Conservation (phyloP, 2,329 filamentous ascomycete species). For the Arachnopeziza araneosa region DNA sequence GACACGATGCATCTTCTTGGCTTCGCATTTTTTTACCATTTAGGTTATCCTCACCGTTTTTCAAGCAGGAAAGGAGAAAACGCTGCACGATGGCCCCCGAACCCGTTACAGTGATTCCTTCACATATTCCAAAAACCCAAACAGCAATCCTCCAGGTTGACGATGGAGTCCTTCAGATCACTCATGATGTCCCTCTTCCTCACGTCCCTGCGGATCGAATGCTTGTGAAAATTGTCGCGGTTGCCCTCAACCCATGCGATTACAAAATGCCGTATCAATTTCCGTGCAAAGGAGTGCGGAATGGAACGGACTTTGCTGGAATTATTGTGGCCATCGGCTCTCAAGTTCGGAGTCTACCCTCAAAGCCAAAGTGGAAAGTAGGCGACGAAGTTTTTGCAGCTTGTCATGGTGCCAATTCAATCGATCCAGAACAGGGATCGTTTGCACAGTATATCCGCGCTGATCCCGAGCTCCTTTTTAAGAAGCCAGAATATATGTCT, state of each 20-base stretch:
- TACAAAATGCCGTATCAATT: not conserved
- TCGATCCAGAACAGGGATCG: conserved; percentile 28
- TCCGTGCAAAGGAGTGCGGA: not conserved
- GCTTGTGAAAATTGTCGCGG: not conserved
- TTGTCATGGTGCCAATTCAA: conserved; percentile 8
- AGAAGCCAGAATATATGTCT: conserved; percentile 29
- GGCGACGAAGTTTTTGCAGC: conserved; percentile 21
- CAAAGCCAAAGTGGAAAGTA: not conserved
- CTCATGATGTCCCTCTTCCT: not conserved
- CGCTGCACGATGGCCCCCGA: too few species aligned
- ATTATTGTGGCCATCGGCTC: not conserved
- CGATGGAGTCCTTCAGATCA: not conserved
- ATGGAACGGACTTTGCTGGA: not conserved
- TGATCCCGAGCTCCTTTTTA: conserved; percentile 36
- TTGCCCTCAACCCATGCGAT: not conserved
- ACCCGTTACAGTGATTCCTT: too few species aligned
- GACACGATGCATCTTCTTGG: too few species aligned
- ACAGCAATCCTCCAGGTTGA: not conserved
- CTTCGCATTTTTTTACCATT: too few species aligned
- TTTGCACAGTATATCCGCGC: conserved; percentile 38
- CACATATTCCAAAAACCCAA: not conserved
- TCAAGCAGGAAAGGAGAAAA: too few species aligned
- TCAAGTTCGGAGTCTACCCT: not conserved
- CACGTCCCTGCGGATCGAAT: not conserved
- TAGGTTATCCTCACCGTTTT: too few species aligned